Evolutionary conservation across 1,284 basidiomycete genomes (phyloP).

Genomic region (Cryptococcus floricola): DNA sequence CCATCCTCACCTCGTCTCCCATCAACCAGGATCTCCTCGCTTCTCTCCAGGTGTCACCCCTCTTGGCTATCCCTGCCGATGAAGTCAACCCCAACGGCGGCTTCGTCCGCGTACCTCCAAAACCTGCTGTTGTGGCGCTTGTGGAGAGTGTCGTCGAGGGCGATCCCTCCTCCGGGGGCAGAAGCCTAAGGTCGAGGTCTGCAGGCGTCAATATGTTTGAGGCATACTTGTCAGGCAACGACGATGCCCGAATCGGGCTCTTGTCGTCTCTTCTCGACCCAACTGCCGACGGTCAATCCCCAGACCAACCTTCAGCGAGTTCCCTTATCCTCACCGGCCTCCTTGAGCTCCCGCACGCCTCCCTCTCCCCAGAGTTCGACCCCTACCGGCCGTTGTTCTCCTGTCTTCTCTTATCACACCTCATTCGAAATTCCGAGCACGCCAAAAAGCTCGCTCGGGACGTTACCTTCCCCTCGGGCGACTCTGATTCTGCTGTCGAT

Average conservation of each 20-base stretch:
- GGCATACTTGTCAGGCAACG: conserved; percentile 47
- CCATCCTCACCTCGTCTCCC: conserved; percentile 50
- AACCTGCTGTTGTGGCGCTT: conserved; percentile 49
- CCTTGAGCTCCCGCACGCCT: conserved; percentile 44
- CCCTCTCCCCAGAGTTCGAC: conserved; percentile 46
- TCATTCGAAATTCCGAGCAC: conserved; percentile 55
- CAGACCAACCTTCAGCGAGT: conserved; percentile 49
- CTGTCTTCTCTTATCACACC: conserved; percentile 53
- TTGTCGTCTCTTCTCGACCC: conserved; percentile 40
- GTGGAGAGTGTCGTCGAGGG: conserved; percentile 43
- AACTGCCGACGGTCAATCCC: conserved; percentile 26
- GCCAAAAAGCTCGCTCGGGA: conserved; percentile 55
- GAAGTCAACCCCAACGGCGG: conserved; percentile 48
- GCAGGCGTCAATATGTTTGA: conserved; percentile 53
- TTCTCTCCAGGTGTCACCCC: conserved; percentile 47
- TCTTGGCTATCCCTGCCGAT: conserved; percentile 49
- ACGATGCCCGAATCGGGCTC: conserved; percentile 49
- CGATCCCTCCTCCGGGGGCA: conserved; percentile 37
- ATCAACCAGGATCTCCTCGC: conserved; percentile 55
- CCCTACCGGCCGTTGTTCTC: conserved; percentile 55
- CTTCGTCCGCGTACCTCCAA: conserved; percentile 45
- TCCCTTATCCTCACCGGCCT: conserved; percentile 54
- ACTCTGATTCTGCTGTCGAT: conserved; percentile 30
- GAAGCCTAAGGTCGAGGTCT: conserved; percentile 46
- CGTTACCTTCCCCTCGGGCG: conserved; percentile 46